Evolutionary conservation across 805 yeast species (phyloP).

Genomic region (Candida boidinii): DNA sequence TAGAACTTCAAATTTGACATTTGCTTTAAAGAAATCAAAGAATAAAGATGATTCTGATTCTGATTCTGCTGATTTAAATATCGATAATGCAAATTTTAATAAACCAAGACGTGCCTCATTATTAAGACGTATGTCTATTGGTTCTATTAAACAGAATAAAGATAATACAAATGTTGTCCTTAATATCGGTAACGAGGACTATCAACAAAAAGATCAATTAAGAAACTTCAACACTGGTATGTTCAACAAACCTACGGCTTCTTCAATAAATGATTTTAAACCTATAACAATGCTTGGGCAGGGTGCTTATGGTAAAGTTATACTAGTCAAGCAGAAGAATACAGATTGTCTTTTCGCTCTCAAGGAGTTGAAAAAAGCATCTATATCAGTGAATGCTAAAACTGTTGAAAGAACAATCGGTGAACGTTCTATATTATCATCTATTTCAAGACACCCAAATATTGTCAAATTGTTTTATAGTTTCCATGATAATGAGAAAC

Average conservation of each 20-base stretch:
- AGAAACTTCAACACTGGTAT: slow-evolving; percentile 6
- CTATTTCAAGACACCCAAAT: slow-evolving; percentile 65
- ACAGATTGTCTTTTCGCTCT: slow-evolving; percentile 70
- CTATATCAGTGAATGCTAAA: slow-evolving; percentile 44
- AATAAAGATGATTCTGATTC: too few relatives aligned
- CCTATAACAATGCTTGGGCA: slow-evolving; percentile 69
- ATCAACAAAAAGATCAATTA: background rate
- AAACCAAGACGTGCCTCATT: slow-evolving; percentile 22
- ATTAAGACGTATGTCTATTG: slow-evolving; percentile 20
- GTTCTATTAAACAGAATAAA: slow-evolving; percentile 5
- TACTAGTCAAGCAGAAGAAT: slow-evolving; percentile 53
- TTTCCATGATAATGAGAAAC: slow-evolving; percentile 65
- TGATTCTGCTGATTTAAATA: too few relatives aligned
- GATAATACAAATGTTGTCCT: background rate
- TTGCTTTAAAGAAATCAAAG: too few relatives aligned
- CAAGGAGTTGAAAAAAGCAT: slow-evolving; percentile 75
- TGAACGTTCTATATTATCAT: slow-evolving; percentile 57
- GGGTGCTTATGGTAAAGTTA: slow-evolving; percentile 84
- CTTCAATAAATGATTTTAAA: slow-evolving; percentile 46
- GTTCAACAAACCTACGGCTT: slow-evolving; percentile 12
- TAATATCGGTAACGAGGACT: background rate
- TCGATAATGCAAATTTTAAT: too few relatives aligned
- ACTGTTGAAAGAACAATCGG: slow-evolving; percentile 67
- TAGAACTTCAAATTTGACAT: too few relatives aligned
- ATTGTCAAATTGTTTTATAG: slow-evolving; percentile 80